Base-by-base conservation (phyloP, 2,329 filamentous ascomycete genomes). In the Monilinia fructicola region DNA sequence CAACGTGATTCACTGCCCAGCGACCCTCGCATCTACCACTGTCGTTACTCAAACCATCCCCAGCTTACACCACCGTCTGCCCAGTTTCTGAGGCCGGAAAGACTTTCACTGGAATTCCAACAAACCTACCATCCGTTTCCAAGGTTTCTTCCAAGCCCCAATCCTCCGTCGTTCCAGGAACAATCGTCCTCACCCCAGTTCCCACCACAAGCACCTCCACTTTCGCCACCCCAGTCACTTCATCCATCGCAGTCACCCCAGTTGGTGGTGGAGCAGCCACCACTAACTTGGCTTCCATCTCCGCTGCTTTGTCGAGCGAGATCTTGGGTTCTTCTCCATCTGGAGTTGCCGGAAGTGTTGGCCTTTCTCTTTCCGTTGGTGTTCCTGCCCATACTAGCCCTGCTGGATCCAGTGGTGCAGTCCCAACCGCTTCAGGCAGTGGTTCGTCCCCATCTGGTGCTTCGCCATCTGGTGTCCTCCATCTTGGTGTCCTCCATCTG, bases 11-110 rank as follows among this genome's bases (percentile, higher is more conserved):
- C 64, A 70, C 44, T 71, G 71, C 26, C 70, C 71, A 16, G 66
- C 68, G 12, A 62, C 31, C 14, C 46, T 64, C 3, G 28, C 67
- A 14, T 56, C 38, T 35, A 58, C 67, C 23, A 52, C 67, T 9
- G 60, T 71, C 23, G 63, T 71, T 23, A 71, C 70, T 4, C 64
- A 54, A 50, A 71, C 67, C 18, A 52, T 35, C 7, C 7, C 48
- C 68, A 11, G 56, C 69, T 26, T 70, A 71, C 40, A 72, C 69
- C 10, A 69, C 70, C 3, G 52, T 69, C 18, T 71, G 69, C 60
- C 67, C 71, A 21, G 65, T 67, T 21, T 64, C 60, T 12, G 60
- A 54, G 14, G 48, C 60, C 10, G 31, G 31, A 35, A 35, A 35
- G 5, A 35, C 31, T 35, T 35, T 35, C 31, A 35, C 31, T 35